phyloP scores from a whole-genome alignment of 2,329 filamentous ascomycete genomes.

The Cercospora brassicicola region DNA sequence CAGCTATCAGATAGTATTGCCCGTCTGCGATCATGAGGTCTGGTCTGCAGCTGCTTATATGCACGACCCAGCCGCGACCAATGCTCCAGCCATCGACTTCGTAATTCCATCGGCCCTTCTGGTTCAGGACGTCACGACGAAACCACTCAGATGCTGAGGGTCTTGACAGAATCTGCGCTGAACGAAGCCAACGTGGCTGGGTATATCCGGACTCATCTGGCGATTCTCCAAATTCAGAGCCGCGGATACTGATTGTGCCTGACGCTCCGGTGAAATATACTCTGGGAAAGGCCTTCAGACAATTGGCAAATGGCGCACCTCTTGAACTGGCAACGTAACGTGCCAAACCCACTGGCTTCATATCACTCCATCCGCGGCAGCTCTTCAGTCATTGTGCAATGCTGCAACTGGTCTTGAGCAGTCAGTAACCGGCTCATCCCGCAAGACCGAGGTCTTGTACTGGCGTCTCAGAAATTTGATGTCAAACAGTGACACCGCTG shows the following conservation, averaged over 20 bases:
- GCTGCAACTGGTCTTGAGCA: background rate
- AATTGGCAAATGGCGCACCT: background rate
- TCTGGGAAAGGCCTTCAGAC: background rate
- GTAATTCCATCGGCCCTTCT: background rate
- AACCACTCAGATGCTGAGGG: background rate
- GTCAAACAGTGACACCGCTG: background rate
- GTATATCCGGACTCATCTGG: background rate
- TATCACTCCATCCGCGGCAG: background rate
- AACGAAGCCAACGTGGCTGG: background rate
- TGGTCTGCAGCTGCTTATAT: constrained; percentile 2
- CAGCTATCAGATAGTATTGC: background rate
- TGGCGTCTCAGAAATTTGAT: background rate
- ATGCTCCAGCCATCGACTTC: background rate
- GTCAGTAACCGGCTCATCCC: background rate
- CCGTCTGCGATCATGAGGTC: background rate
- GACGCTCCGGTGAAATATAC: background rate
- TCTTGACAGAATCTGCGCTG: background rate
- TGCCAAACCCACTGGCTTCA: background rate
- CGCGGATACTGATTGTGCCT: background rate
- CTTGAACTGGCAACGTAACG: background rate
- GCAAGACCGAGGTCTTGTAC: background rate
- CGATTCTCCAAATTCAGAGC: background rate
- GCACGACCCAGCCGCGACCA: background rate
- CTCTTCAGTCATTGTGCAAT: background rate
- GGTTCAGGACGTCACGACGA: background rate